Evolutionary conservation across 805 yeast species (phyloP).

Genomic region (Kodamaea laetipori): DNA sequence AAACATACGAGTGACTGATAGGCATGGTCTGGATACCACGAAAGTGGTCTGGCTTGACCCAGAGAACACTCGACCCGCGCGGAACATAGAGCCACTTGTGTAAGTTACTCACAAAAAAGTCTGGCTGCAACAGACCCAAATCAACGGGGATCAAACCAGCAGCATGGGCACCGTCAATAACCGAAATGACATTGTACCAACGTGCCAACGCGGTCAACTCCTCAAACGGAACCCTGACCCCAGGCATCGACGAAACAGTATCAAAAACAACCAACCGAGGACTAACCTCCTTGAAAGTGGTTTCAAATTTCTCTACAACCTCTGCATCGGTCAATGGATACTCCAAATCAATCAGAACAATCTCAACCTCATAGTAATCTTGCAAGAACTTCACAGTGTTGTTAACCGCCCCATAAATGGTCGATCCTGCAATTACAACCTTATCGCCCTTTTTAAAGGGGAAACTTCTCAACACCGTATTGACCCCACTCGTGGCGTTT

Average conservation of each 20-base stretch:
- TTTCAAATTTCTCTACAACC: conserved; percentile 26
- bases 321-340: conserved; percentile 22
- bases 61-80: conserved; percentile 58
- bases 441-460: conserved; percentile 55
- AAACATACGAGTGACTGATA: conserved; percentile 50
- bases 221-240: conserved; percentile 57
- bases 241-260: conserved; percentile 66
- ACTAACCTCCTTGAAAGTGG: conserved; percentile 21
- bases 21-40: conserved; percentile 56
- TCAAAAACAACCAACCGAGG: conserved; percentile 54
- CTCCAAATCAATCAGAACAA: conserved; percentile 19
- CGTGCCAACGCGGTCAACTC: conserved; percentile 47
- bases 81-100: conserved; percentile 73
- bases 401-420: conserved; percentile 56
- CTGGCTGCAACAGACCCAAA: conserved; percentile 50
- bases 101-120: conserved; percentile 60
- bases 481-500: conserved; percentile 65
- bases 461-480: conserved; percentile 55
- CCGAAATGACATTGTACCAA: conserved; percentile 49
- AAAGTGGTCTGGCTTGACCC: conserved; percentile 56
- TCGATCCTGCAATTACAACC: conserved; percentile 45
- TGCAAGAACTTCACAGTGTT: conserved; percentile 47
- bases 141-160: conserved; percentile 55
- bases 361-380: conserved; percentile 23
- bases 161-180: conserved; percentile 75